These are phyloP conservation scores for Euphrasia confusa DNA, from an alignment of 257 asterid species.

Conservation along the genomic window DNA sequence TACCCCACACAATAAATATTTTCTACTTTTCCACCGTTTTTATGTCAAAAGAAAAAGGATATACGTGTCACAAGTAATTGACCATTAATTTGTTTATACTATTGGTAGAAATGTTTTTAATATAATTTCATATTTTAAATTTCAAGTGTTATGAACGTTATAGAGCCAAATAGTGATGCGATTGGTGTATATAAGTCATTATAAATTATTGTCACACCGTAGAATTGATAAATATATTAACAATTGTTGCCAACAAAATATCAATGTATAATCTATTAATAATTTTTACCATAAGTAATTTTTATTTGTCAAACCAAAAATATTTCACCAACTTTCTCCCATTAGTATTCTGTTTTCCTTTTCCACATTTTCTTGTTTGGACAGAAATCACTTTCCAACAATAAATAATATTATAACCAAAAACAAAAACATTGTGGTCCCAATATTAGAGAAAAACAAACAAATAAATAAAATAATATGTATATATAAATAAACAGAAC, in stretches of 20 bases:
- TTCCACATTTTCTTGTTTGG: not conserved
- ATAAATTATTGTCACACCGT: too few relatives aligned
- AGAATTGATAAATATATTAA: too few relatives aligned
- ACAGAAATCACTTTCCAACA: conserved; percentile 7
- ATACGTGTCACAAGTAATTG: not conserved
- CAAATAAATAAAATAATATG: not conserved
- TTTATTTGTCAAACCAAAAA: too few relatives aligned
- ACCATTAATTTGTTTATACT: not conserved
- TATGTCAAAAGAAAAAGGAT: not conserved
- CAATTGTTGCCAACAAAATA: too few relatives aligned
- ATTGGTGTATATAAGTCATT: too few relatives aligned
- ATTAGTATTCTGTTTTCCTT: not conserved
- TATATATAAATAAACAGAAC: conserved; percentile 23
- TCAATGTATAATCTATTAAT: too few relatives aligned
- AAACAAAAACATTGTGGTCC: conserved; percentile 29
- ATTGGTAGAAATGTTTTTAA: too few relatives aligned
- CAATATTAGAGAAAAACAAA: not conserved
- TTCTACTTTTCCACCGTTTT: not conserved
- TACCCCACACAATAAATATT: too few relatives aligned
- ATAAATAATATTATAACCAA: conserved; percentile 15
- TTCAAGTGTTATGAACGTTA: too few relatives aligned
- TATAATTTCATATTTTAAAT: too few relatives aligned
- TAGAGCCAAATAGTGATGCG: too few relatives aligned
- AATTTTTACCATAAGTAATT: too few relatives aligned
- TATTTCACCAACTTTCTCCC: not conserved